A percentile compares a stretch with the other conserved stretches of the same genome.
phyloP scores from a whole-genome alignment of 2,329 filamentous ascomycete species.

The Fusarium verrucosum region DNA sequence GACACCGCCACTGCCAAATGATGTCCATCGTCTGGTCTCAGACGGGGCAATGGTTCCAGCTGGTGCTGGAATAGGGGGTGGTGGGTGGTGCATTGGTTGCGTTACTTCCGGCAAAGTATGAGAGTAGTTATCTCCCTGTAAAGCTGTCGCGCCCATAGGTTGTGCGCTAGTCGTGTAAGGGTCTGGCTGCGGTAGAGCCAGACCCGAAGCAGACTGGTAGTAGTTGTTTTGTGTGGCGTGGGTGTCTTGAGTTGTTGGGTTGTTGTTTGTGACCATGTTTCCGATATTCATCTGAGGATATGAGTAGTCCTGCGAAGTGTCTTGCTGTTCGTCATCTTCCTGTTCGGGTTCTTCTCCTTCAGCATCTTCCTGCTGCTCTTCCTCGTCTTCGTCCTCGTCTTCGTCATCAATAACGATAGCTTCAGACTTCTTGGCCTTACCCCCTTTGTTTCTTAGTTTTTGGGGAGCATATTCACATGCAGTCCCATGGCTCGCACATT shows the following conservation, averaged over 20 bases:
- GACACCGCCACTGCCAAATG: neutral
- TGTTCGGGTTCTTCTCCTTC: conserved; percentile 26
- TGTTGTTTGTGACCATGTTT: conserved; percentile 42
- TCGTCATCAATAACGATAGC: conserved; percentile 21
- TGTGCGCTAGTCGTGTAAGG: conserved; percentile 28
- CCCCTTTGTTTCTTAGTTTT: conserved; percentile 42
- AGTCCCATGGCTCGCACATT: conserved; percentile 47
- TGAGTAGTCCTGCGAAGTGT: conserved; percentile 35
- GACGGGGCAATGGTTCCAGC: conserved; percentile 18
- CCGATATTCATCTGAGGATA: conserved; percentile 46
- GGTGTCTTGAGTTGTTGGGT: conserved; percentile 33
- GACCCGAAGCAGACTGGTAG: conserved; percentile 43
- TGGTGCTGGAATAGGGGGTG: conserved; percentile 18
- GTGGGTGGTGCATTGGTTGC: conserved; percentile 14
- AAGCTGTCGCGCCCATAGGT: conserved; percentile 17
- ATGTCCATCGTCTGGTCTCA: conserved; percentile 26
- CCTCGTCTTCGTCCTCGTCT: conserved; percentile 27
- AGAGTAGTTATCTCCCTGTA: conserved; percentile 28
- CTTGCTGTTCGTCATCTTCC: conserved; percentile 20
- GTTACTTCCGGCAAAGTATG: conserved; percentile 20
- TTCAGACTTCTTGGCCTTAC: conserved; percentile 21
- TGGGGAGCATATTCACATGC: conserved; percentile 54
- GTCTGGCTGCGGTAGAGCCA: conserved; percentile 42
- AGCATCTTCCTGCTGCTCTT: conserved; percentile 18
- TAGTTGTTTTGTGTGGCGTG: conserved; percentile 38